Conservation (phyloP, 352 stramenopile genomes). For the Albugo candida region DNA sequence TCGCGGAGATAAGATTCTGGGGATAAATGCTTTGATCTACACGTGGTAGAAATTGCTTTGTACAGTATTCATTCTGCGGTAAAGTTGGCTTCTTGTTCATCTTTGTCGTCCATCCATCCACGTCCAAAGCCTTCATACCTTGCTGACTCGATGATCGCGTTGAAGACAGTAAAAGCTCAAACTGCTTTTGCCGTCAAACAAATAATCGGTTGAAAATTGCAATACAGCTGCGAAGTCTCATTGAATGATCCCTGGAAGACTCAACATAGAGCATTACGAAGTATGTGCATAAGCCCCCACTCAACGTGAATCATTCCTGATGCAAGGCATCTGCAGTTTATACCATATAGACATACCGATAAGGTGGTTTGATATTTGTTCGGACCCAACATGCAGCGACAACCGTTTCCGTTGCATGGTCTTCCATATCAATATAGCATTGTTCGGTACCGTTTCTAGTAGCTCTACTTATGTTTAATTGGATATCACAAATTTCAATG, state of each 20-base stretch:
- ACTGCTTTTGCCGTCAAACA: conserved; percentile 31
- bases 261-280: conserved; percentile 54
- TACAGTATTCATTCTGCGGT: no score
- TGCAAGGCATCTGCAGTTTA: conserved; percentile 73
- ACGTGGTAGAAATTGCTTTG: no score
- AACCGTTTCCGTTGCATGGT: conserved; percentile 26
- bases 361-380: no score
- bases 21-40: conserved; percentile 20
- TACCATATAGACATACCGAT: conserved; percentile 73
- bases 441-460: conserved; percentile 34
- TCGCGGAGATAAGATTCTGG: conserved; percentile 59
- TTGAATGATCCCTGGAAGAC: conserved; percentile 59
- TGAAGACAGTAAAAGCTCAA: background rate
- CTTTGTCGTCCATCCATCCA: conserved; percentile 15
- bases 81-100: conserved; percentile 6
- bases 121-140: conserved; percentile 13
- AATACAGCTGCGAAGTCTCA: conserved; percentile 63
- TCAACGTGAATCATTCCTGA: conserved; percentile 45
- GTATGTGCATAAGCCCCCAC: conserved; percentile 58
- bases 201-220: conserved; percentile 62
- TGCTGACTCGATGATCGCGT: background rate
- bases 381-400: conserved; percentile 20
- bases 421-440: conserved; percentile 14
- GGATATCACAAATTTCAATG: conserved; percentile 69
- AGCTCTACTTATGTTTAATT: conserved; percentile 53